Conservation (phyloP, 2,329 filamentous ascomycete species). For the Arthrobotrys sinensis region DNA sequence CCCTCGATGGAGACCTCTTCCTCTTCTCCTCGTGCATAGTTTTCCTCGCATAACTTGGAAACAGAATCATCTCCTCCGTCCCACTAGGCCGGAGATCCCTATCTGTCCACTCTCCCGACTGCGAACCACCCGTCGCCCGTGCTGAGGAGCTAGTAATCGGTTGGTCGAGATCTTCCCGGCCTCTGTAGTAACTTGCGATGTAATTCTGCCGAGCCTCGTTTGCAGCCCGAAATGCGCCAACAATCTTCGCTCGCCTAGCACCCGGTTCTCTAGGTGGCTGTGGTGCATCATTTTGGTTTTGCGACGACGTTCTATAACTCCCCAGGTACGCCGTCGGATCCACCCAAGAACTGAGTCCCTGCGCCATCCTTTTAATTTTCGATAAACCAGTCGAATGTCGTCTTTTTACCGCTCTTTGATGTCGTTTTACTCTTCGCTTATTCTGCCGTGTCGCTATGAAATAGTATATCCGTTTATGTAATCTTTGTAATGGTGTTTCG, state of each 20-base stretch:
- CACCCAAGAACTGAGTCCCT: conserved; percentile 55
- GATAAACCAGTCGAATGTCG: conserved; percentile 13
- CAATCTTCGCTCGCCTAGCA: conserved; percentile 62
- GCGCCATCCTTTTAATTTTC: conserved; percentile 42
- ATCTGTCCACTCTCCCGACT: conserved; percentile 76
- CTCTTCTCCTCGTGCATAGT: conserved; percentile 73
- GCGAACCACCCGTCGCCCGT: conserved; percentile 70
- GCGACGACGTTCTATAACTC: conserved; percentile 35
- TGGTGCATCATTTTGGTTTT: conserved; percentile 11
- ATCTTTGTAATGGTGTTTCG: conserved; percentile 45
- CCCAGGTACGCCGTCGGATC: conserved; percentile 53
- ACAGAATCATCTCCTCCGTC: conserved; percentile 92
- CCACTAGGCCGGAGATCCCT: conserved; percentile 84
- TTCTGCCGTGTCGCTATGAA: conserved; percentile 37
- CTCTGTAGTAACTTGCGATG: conserved; percentile 69
- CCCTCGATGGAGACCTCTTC: conserved; percentile 64
- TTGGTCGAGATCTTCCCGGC: conserved; percentile 70
- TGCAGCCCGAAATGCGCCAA: conserved; percentile 78
- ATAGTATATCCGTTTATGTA: conserved; percentile 47
- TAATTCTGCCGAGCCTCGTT: conserved; percentile 81
- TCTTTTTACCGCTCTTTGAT: conserved; percentile 14
- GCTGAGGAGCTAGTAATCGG: conserved; percentile 71
- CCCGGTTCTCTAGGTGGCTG: conserved; percentile 55
- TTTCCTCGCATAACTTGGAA: conserved; percentile 90
- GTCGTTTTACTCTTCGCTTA: conserved; percentile 22